phyloP scores from a whole-genome alignment of 345 rosid species.

The Nasturtium officinale region DNA sequence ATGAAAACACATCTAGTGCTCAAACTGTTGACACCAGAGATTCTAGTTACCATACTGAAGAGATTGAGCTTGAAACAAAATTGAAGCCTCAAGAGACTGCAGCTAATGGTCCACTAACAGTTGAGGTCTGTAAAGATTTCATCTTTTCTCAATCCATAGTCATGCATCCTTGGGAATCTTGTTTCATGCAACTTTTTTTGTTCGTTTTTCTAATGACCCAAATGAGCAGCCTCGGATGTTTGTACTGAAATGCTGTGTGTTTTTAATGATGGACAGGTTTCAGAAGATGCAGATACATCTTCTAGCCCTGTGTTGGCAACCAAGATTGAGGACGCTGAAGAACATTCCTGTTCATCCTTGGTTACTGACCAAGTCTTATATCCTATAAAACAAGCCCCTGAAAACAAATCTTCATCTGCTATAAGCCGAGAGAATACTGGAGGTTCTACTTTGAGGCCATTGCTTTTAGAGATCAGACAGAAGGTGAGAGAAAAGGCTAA shows the following conservation, averaged over 20 bases:
- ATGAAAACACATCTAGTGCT: slow-evolving; percentile 32
- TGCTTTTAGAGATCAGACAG: slow-evolving; percentile 22
- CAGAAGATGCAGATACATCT: slow-evolving; percentile 37
- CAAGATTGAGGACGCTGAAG: slow-evolving; percentile 44
- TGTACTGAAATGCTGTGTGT: neutral
- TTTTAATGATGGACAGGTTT: slow-evolving; percentile 44
- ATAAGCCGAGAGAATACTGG: slow-evolving; percentile 27
- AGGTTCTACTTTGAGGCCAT: slow-evolving; percentile 23
- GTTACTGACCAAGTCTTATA: slow-evolving; percentile 40
- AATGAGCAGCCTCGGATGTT: slow-evolving; percentile 12
- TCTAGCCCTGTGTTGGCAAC: slow-evolving; percentile 32
- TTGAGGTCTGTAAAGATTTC: slow-evolving; percentile 41
- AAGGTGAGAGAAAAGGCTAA: slow-evolving; percentile 22
- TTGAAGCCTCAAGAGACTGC: slow-evolving; percentile 44
- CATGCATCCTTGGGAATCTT: slow-evolving; percentile 6
- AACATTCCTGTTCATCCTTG: slow-evolving; percentile 45
- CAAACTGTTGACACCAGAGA: slow-evolving; percentile 41
- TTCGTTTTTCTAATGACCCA: neutral
- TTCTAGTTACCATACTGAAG: slow-evolving; percentile 23
- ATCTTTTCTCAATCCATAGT: neutral
- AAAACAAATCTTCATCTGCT: slow-evolving; percentile 29
- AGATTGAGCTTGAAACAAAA: slow-evolving; percentile 20
- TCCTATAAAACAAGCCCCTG: slow-evolving; percentile 38
- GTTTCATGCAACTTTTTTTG: neutral
- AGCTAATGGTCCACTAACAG: slow-evolving; percentile 32